Percentiles rank a stretch among this genome's conserved stretches.
phyloP scores from a whole-genome alignment of 139 green algal genomes.

The Auxenochlorella protothecoides region DNA sequence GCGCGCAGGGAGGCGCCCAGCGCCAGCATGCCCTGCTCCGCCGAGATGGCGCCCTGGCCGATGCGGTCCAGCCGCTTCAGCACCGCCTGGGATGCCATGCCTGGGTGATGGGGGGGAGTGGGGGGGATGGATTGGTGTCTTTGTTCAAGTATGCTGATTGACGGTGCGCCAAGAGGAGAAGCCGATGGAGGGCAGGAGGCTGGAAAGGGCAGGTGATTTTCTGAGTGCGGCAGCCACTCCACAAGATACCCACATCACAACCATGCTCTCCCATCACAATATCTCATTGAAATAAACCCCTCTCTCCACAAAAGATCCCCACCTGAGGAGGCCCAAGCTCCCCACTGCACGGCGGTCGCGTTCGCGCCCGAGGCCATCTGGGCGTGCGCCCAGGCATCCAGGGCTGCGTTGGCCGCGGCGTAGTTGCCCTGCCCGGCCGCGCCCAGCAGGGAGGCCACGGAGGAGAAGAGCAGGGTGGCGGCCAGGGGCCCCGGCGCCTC shows the following conservation, averaged over 20 bases:
- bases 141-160: too few species aligned
- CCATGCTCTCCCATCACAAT: too few species aligned
- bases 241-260: too few species aligned
- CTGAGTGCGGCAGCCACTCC: too few species aligned
- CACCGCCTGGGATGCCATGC: slow-evolving; percentile 65
- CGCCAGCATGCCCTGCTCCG: slow-evolving; percentile 24
- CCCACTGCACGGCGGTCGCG: slow-evolving; percentile 65
- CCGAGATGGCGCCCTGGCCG: slow-evolving; percentile 46
- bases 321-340: slow-evolving; percentile 54
- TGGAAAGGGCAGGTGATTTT: too few species aligned
- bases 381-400: slow-evolving; percentile 37
- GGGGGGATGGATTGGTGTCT: neutral
- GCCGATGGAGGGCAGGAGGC: too few species aligned
- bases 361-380: slow-evolving; percentile 4
- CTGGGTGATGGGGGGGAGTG: slow-evolving; percentile 21
- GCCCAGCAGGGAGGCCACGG: slow-evolving; percentile 63
- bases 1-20: slow-evolving; percentile 19
- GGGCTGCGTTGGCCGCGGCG: slow-evolving; percentile 54
- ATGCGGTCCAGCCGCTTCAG: slow-evolving; percentile 47
- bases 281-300: too few species aligned
- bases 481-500: slow-evolving; percentile 1
- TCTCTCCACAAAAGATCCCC: too few species aligned
- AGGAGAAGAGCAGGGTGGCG: slow-evolving; percentile 48
- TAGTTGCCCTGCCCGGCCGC: slow-evolving; percentile 77
- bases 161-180: too few species aligned